Base-by-base conservation (phyloP, 352 stramenopile species). In the Globisporangium mamillatum region DNA sequence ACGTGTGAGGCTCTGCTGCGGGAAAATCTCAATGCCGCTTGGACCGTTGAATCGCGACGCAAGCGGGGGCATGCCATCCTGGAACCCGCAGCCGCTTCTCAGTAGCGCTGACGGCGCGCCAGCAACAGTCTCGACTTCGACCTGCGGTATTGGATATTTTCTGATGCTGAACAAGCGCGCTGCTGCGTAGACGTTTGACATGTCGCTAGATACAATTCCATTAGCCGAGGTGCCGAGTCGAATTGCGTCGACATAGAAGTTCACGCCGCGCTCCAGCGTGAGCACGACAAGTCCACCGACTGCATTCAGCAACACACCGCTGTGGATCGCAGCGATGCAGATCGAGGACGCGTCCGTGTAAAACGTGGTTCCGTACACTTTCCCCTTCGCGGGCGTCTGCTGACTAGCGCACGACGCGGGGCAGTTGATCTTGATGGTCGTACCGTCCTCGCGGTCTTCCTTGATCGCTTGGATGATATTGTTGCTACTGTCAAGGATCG, bases 321-420 rank as follows among this genome's bases (percentile, higher is more conserved):
- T 84, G 69, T 98, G 91, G 27, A 96, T 81, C n/a, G 96, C 96
- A 22, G 96, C 93, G 10, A 80, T 58, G 70, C 96, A 99, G 52
- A 99, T 88, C 2, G 90, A 86, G 4, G 91, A 96, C 14, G 87
- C 74, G 61, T 98, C 94, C n/a, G 87, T 79, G 72, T 98, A 99
- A 12, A 92, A 70, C 0, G 68, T 67, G 0, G 87, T 82, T 1
- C 91, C 93, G 50, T 81, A 90, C 4, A 96, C 78, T 34, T 75
- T 71, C 2, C 55, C 68, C 0, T 60, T 52, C 0, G 36, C 54
- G 1, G 25, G 64, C 1, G 55, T 46, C 7, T 64, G 38, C 20
- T 68, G 60, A 1, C 20, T 27, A 41, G 55, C 41, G 77, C 94
- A 98, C 5, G 60, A 65, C 7, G 74, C 60, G 0, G 86, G 88